Percentiles rank a stretch among this genome's conserved stretches.
These are phyloP conservation scores for Oryza officinalis DNA, from an alignment of 176 grass and related monocot species.

Conservation along the genomic window DNA sequence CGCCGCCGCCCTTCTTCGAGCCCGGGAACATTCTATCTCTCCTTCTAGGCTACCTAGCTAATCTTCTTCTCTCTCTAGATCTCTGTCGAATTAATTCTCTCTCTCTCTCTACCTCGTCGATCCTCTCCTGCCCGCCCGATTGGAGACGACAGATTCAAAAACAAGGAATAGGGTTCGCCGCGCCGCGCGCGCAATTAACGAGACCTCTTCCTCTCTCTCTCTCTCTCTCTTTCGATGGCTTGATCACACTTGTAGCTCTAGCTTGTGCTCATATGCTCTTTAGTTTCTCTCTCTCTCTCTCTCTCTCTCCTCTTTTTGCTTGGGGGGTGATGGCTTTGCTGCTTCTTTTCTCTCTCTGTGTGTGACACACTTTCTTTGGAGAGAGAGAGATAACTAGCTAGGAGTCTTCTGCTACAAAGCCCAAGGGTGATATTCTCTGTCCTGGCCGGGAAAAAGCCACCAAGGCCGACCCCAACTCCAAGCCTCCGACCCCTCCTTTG, in stretches of 20 bases:
- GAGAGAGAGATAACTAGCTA: too few species aligned
- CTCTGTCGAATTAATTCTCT: conserved; percentile 63
- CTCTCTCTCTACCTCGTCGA: conserved; percentile 46
- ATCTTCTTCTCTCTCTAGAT: conserved; percentile 32
- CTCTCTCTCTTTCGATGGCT: background rate
- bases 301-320: conserved; percentile 26
- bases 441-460: conserved; percentile 39
- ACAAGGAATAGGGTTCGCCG: conserved; percentile 97
- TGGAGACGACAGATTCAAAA: conserved; percentile 94
- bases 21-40: conserved; percentile 72
- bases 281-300: conserved; percentile 7
- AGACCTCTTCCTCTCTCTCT: conserved; percentile 22
- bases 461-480: conserved; percentile 29
- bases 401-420: conserved; percentile 61
- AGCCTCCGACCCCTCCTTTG: conserved; percentile 42
- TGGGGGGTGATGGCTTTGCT: conserved; percentile 31
- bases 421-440: conserved; percentile 72
- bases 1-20: conserved; percentile 72
- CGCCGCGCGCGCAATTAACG: conserved; percentile 25
- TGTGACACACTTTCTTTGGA: background rate
- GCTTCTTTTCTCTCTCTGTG: background rate
- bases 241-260: too few species aligned
- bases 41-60: too few species aligned
- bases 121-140: conserved; percentile 40
- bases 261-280: too few species aligned